Evolutionary conservation across 352 stramenopile species (phyloP), one percentile per base, ranked within the genome.

Genomic region (Phytopythium boreale): DNA sequence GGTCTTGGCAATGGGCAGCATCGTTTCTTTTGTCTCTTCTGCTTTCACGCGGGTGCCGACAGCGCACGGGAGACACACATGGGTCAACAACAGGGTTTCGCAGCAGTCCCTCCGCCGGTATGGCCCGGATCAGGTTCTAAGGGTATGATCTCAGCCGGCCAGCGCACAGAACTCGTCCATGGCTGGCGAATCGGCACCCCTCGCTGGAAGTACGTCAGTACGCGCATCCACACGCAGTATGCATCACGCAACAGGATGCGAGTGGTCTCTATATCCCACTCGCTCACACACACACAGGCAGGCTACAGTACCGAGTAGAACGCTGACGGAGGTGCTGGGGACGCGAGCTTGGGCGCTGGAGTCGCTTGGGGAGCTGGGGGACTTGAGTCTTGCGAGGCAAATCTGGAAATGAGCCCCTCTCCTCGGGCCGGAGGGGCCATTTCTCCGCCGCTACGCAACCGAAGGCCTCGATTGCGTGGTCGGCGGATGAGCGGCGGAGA

Each of bases 111-210:
- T 85, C 74, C 77, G 74, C 77, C 74, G 75, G 78, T 78, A 80
- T 75, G 69, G 82, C 20, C 78, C 78, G 74, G 78, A 82, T 87
- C 76, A 85, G 76, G 79, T 85, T 76, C 66, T 75, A 80, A 88
- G 74, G 74, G 75, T 85, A 57, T 84, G 24, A 80, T 84, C 76
- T 85, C 79, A 85, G 76, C 75, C 76, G 62, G 64, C 61, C 66
- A 74, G 68, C 74, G 56, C 69, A 79, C 70, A 61, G 74, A 81
- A 79, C 68, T 75, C 3, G 74, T 81, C 69, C 68, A 82, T 75
- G 75, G 60, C 59, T 73, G 63, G 66, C 68, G 49, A 56, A 34
- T 74, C 67, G 77, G 75, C 77, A 86, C 79, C 79, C 79, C 77
- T 85, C 79, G 79, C 79, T 86, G 79, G 68, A 78, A 71, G 57